Conservation (phyloP, 495 filamentous ascomycete genomes). For the Parathielavia appendiculata region DNA sequence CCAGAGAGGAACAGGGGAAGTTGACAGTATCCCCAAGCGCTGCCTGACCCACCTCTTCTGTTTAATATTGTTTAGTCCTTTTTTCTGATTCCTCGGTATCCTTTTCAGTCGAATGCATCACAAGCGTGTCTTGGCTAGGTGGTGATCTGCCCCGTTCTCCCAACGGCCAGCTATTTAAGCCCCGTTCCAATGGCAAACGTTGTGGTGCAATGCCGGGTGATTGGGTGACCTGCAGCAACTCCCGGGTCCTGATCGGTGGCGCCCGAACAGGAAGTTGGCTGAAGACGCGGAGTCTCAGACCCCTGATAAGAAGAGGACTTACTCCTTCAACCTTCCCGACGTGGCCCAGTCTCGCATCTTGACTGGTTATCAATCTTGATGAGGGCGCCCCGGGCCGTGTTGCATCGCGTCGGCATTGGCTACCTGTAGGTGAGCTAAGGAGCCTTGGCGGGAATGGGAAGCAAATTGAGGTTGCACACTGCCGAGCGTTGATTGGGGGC, state of each 20-base stretch:
- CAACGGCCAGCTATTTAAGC: neutral
- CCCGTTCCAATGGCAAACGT: constrained; percentile 10
- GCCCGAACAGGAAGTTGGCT: constrained; percentile 21
- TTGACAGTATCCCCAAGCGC: too few relatives aligned
- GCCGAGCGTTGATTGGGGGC: neutral
- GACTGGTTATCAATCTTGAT: neutral
- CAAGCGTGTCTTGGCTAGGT: neutral
- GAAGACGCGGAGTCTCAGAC: constrained; percentile 3
- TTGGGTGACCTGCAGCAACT: constrained; percentile 6
- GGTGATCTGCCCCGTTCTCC: too few relatives aligned
- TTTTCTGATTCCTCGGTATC: neutral
- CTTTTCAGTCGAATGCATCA: neutral
- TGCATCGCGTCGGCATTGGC: constrained; percentile 20
- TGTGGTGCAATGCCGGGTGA: constrained; percentile 10
- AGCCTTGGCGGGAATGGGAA: constrained; percentile 4
- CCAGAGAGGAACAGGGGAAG: too few relatives aligned
- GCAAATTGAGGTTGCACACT: neutral
- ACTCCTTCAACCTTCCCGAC: constrained; percentile 9
- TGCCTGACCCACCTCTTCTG: neutral
- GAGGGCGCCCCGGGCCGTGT: neutral
- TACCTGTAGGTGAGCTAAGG: constrained; percentile 3
- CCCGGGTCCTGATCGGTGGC: constrained; percentile 10
- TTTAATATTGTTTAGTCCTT: neutral
- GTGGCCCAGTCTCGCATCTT: constrained; percentile 19
- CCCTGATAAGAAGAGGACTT: constrained; percentile 3